A percentile compares a stretch with the other conserved stretches of the same genome.
Conservation (phyloP, 805 yeast genomes). For the Saturnispora sanitii region DNA sequence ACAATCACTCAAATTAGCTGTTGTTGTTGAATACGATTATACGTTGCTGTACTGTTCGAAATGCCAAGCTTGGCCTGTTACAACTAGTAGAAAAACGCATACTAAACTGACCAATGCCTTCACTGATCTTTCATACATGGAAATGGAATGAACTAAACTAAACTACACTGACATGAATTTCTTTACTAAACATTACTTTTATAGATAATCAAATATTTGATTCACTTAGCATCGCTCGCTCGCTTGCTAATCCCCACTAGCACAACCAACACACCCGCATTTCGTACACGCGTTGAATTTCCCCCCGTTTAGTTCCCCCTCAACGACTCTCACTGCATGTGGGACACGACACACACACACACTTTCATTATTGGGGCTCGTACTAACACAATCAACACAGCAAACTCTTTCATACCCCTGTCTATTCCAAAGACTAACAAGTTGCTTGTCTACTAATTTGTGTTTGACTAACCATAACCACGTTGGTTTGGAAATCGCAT, state of each 20-base stretch:
- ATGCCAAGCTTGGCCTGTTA: too few relatives aligned
- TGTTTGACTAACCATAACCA: conserved; percentile 68
- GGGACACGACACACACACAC: conserved; percentile 88
- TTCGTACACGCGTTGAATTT: conserved; percentile 44
- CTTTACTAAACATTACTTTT: too few relatives aligned
- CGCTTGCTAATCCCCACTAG: conserved; percentile 53
- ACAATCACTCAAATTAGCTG: not conserved
- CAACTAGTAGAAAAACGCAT: too few relatives aligned
- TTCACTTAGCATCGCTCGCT: too few relatives aligned
- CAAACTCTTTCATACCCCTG: conserved; percentile 78
- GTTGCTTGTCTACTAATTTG: conserved; percentile 52
- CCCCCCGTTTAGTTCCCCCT: conserved; percentile 18
- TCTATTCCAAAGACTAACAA: conserved; percentile 60
- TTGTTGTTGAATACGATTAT: not conserved
- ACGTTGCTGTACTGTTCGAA: too few relatives aligned
- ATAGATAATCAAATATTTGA: too few relatives aligned
- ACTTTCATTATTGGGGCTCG: too few relatives aligned
- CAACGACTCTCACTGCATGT: conserved; percentile 33
- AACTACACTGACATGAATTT: too few relatives aligned
- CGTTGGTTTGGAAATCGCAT: conserved; percentile 54
- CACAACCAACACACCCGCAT: conserved; percentile 83
- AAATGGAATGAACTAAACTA: too few relatives aligned
- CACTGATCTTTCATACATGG: too few relatives aligned
- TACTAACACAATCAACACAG: conserved; percentile 72
- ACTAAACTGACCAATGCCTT: too few relatives aligned